A percentile compares a stretch with the other conserved stretches of the same genome.
Conservation (phyloP, 2,329 filamentous ascomycete genomes). For the Drechslerella dactyloides region DNA sequence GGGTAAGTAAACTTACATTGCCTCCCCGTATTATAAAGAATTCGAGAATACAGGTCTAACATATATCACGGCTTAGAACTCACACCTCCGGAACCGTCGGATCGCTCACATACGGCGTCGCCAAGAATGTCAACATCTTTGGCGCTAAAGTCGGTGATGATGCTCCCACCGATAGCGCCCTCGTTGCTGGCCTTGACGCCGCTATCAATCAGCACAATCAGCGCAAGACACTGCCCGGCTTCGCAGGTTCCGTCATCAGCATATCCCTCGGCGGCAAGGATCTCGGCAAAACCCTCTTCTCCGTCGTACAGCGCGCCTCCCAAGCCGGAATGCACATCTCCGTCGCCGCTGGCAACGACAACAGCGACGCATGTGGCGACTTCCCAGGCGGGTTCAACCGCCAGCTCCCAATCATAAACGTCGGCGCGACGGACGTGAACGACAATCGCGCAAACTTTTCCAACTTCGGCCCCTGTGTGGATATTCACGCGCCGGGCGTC, state of each 20-base stretch:
- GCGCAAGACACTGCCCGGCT: slow-evolving; percentile 57
- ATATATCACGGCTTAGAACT: slow-evolving; percentile 21
- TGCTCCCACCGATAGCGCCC: slow-evolving; percentile 56
- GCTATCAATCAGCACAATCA: slow-evolving; percentile 60
- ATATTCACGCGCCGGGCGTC: slow-evolving; percentile 66
- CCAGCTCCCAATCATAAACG: slow-evolving; percentile 58
- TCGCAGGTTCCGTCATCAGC: slow-evolving; percentile 61
- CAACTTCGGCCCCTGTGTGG: slow-evolving; percentile 63
- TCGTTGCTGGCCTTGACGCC: slow-evolving; percentile 58
- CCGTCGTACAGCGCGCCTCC: slow-evolving; percentile 46
- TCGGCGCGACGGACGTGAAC: slow-evolving; percentile 58
- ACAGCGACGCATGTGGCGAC: slow-evolving; percentile 49
- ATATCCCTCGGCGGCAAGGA: slow-evolving; percentile 65
- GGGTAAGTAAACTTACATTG: slow-evolving; percentile 61
- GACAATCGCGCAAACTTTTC: slow-evolving; percentile 59
- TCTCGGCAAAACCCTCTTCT: slow-evolving; percentile 8
- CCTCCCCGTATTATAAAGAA: background rate
- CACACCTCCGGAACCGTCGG: slow-evolving; percentile 54
- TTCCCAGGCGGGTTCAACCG: slow-evolving; percentile 58
- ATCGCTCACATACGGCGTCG: slow-evolving; percentile 59
- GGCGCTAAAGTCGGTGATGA: slow-evolving; percentile 60
- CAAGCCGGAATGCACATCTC: slow-evolving; percentile 59
- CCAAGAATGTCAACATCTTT: slow-evolving; percentile 61
- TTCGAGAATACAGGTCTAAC: background rate
- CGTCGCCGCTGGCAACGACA: slow-evolving; percentile 59